Conservation (phyloP, 306 rosid species). For the Citrullus amarus region DNA sequence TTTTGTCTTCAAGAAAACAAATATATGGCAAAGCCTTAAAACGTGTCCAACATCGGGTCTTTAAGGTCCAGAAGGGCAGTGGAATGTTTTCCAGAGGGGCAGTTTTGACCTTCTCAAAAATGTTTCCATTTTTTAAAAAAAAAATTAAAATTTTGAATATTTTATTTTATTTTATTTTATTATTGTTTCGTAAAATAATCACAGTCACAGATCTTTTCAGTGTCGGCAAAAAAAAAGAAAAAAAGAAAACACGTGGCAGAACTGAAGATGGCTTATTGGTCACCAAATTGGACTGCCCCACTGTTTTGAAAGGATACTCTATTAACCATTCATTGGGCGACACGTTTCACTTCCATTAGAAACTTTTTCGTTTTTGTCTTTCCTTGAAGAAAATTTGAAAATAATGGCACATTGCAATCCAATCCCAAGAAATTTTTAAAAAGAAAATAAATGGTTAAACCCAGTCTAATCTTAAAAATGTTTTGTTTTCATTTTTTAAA, state of each 20-base stretch:
- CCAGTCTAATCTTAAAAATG: no score
- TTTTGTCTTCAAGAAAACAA: neutral
- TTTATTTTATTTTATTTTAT: neutral
- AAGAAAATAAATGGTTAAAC: no score
- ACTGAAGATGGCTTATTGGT: neutral
- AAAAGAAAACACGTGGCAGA: neutral
- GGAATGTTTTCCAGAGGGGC: neutral
- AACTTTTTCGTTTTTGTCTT: neutral
- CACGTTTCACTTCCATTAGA: neutral
- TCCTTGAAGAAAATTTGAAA: neutral
- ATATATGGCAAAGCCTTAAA: neutral
- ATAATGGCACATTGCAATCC: neutral
- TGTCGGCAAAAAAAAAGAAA: constrained; percentile 4
- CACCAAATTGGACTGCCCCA: neutral
- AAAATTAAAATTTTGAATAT: neutral
- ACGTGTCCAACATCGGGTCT: neutral
- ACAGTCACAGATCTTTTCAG: neutral
- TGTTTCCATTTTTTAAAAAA: neutral
- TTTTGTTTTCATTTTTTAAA: no score
- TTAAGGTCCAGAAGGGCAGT: neutral
- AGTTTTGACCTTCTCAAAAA: neutral
- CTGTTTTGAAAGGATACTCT: neutral
- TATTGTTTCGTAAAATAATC: neutral
- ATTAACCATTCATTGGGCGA: neutral
- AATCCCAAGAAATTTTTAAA: neutral